phyloP scores from a whole-genome alignment of 2,329 filamentous ascomycete genomes.

The Paecilomyces sp. region DNA sequence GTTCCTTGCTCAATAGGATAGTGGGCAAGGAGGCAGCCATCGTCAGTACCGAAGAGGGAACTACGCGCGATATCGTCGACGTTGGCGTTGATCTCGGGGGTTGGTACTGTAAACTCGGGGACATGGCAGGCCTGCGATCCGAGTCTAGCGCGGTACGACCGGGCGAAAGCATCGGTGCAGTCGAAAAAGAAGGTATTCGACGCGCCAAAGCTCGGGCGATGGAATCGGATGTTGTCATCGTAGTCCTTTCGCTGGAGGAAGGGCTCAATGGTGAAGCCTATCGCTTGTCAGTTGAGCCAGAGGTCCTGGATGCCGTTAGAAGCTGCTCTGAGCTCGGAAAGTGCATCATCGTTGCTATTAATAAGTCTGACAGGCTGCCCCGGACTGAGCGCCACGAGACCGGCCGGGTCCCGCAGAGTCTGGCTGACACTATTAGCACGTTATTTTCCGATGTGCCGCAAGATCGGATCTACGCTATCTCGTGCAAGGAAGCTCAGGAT shows the following conservation, averaged over 20 bases:
- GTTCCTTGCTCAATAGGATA: conserved; percentile 81
- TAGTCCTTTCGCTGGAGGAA: conserved; percentile 67
- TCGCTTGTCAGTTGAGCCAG: conserved; percentile 43
- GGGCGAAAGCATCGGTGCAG: conserved; percentile 50
- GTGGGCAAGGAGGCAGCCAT: conserved; percentile 92
- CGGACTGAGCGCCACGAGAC: conserved; percentile 4
- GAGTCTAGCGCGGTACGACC: conserved; percentile 7
- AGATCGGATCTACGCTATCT: conserved; percentile 56
- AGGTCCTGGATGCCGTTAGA: conserved; percentile 49
- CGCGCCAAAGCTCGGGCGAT: conserved; percentile 73
- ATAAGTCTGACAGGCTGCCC: conserved; percentile 51
- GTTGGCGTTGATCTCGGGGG: conserved; percentile 82
- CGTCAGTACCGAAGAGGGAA: conserved; percentile 86
- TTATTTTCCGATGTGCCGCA: conserved; percentile 36
- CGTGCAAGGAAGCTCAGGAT: conserved; percentile 57
- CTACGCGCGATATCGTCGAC: conserved; percentile 89
- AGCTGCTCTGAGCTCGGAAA: conserved; percentile 44
- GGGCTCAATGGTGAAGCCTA: conserved; percentile 19
- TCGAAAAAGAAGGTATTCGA: conserved; percentile 87
- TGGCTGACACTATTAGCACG: conserved; percentile 33
- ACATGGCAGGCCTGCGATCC: conserved; percentile 80
- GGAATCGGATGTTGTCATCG: conserved; percentile 78
- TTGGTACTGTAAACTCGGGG: conserved; percentile 87
- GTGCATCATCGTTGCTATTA: conserved; percentile 52
- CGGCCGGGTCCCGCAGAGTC: conserved; percentile 9